Evolutionary conservation across 1,139 yeast species (phyloP).

Genomic region (Geotrichum restrictum): DNA sequence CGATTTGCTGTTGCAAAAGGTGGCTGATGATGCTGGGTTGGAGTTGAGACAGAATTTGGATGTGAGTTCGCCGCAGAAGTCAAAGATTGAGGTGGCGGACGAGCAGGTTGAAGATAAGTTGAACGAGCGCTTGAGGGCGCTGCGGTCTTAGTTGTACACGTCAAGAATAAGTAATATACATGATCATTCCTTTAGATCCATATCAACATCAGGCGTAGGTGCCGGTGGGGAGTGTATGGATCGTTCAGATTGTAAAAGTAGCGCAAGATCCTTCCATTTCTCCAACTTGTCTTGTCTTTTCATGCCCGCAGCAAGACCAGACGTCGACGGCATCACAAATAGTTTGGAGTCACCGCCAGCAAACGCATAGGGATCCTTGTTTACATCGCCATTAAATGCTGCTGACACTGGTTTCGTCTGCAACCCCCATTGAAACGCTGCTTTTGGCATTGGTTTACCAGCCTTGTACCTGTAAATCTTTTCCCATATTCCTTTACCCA

Average conservation of each 20-base stretch:
- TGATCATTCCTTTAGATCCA: no score
- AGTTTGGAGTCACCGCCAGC: conserved; percentile 34
- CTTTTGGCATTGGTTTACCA: conserved; percentile 28
- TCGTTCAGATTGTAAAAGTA: conserved; percentile 16
- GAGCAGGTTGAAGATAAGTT: conserved; percentile 79
- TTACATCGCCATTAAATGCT: neutral
- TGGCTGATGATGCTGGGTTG: conserved; percentile 96
- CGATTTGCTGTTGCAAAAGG: conserved; percentile 82
- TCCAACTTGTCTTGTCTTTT: conserved; percentile 45
- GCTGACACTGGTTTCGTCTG: conserved; percentile 33
- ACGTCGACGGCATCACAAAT: conserved; percentile 69
- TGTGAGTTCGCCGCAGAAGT: conserved; percentile 39
- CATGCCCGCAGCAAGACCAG: conserved; percentile 65
- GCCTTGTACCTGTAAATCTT: conserved; percentile 44
- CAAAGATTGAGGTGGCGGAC: conserved; percentile 44
- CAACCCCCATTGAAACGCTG: conserved; percentile 50
- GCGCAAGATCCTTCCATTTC: conserved; percentile 47
- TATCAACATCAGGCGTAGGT: no score
- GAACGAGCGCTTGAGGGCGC: conserved; percentile 82
- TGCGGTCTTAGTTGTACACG: conserved; percentile 48
- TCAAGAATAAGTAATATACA: no score
- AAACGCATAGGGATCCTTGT: conserved; percentile 20
- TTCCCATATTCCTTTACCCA: conserved; percentile 83
- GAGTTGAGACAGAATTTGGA: conserved; percentile 82
- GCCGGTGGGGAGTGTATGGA: no score